Conservation (phyloP, 1,284 basidiomycete genomes). For the Fistulinella cinereoalba region DNA sequence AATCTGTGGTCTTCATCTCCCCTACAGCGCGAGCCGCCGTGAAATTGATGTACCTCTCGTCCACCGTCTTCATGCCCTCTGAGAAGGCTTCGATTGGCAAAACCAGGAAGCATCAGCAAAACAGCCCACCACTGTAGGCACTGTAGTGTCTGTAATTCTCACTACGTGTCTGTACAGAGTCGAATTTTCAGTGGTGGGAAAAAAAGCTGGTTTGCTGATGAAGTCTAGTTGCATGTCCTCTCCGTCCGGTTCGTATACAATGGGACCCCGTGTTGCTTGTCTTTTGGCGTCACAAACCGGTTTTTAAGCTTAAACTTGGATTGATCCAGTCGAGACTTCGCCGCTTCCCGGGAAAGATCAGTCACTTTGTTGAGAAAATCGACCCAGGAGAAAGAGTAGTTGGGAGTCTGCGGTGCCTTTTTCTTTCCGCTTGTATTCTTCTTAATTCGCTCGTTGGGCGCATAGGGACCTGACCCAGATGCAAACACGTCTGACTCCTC, state of each 20-base stretch:
- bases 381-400: neutral
- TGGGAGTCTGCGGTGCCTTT: neutral
- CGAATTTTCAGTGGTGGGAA: too few relatives aligned
- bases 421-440: neutral
- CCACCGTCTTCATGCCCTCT: conserved; percentile 4
- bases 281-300: conserved; percentile 10
- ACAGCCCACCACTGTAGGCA: too few relatives aligned
- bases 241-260: conserved; percentile 11
- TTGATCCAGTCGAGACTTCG: neutral
- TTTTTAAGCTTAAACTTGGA: neutral
- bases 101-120: too few relatives aligned
- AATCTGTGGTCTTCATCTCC: conserved; percentile 7
- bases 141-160: too few relatives aligned
- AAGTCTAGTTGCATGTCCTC: conserved; percentile 19
- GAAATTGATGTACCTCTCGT: conserved; percentile 15
- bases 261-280: conserved; percentile 9
- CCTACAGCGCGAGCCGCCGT: conserved; percentile 12
- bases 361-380: conserved; percentile 10
- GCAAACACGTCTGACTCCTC: too few relatives aligned
- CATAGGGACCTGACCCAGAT: too few relatives aligned
- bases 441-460: too few relatives aligned
- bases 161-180: too few relatives aligned
- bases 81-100: conserved; percentile 14
- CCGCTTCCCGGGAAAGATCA: conserved; percentile 7
- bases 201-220: too few relatives aligned